Conservation (phyloP, 345 rosid genomes). For the Salix purpurea region DNA sequence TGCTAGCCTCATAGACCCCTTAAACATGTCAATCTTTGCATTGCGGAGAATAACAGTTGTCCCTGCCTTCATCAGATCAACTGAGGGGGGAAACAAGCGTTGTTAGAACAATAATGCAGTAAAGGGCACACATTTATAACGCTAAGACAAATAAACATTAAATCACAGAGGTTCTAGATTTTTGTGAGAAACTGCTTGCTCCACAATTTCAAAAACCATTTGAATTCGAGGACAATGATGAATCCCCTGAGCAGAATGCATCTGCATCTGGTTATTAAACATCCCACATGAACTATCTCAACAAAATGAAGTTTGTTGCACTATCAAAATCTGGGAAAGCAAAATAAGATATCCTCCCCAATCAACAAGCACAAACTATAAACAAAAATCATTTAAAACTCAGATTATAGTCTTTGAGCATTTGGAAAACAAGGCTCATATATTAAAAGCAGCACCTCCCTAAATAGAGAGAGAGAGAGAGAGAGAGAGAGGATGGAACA, state of each 20-base stretch:
- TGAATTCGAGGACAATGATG: neutral
- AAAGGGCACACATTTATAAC: neutral
- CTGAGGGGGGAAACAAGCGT: slow-evolving; percentile 26
- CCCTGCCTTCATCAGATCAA: slow-evolving; percentile 80
- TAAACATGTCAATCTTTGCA: slow-evolving; percentile 33
- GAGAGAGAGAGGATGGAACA: neutral
- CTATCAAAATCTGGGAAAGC: too few species aligned
- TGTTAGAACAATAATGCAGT: neutral
- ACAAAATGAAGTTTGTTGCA: too few species aligned
- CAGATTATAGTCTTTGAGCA: neutral
- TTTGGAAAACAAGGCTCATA: neutral
- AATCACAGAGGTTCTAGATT: neutral
- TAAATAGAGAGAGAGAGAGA: too few species aligned
- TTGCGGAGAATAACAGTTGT: slow-evolving; percentile 53
- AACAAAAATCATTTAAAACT: neutral
- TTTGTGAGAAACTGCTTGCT: neutral
- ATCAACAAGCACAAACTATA: neutral
- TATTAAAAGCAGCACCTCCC: neutral
- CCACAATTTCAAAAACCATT: neutral
- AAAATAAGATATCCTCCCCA: neutral
- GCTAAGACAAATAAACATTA: neutral
- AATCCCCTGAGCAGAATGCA: neutral
- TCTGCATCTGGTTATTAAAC: neutral
- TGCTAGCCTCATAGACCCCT: slow-evolving; percentile 35
- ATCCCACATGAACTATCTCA: neutral